phyloP scores from a whole-genome alignment of 1,284 basidiomycete genomes.

The Mycena citricolor region DNA sequence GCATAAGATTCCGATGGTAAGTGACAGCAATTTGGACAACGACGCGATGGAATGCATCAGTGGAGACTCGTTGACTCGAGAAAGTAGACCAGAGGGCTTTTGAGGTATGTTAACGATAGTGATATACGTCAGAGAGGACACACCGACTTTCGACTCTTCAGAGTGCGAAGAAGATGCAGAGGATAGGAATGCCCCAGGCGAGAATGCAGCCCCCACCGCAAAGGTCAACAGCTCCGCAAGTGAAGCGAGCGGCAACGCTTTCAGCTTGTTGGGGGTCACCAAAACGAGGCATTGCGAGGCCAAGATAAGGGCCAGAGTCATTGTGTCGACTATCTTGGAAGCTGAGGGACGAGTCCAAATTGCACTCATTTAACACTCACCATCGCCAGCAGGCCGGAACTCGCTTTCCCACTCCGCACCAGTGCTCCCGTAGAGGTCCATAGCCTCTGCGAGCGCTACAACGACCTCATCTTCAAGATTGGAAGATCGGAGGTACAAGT shows the following conservation, averaged over 20 bases:
- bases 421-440: conserved; percentile 51
- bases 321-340: conserved; percentile 24
- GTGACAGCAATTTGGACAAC: conserved; percentile 51
- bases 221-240: conserved; percentile 47
- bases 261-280: conserved; percentile 51
- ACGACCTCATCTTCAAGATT: conserved; percentile 63
- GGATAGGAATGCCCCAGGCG: conserved; percentile 49
- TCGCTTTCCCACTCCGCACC: conserved; percentile 63
- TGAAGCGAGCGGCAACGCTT: conserved; percentile 55
- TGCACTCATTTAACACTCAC: too few species aligned
- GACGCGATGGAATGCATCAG: conserved; percentile 50
- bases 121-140: conserved; percentile 18
- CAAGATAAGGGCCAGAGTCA: conserved; percentile 46
- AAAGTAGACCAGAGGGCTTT: conserved; percentile 37
- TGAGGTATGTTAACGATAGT: conserved; percentile 17
- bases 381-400: conserved; percentile 51
- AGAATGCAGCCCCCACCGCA: conserved; percentile 51
- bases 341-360: conserved; percentile 29
- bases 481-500: conserved; percentile 33
- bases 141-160: conserved; percentile 34
- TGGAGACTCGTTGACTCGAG: conserved; percentile 40
- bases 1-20: conserved; percentile 45
- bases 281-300: conserved; percentile 57
- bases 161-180: conserved; percentile 34
- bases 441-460: conserved; percentile 67